These are phyloP conservation scores for Trametes cingulata DNA, from an alignment of 768 basidiomycete species.

Conservation along the genomic window DNA sequence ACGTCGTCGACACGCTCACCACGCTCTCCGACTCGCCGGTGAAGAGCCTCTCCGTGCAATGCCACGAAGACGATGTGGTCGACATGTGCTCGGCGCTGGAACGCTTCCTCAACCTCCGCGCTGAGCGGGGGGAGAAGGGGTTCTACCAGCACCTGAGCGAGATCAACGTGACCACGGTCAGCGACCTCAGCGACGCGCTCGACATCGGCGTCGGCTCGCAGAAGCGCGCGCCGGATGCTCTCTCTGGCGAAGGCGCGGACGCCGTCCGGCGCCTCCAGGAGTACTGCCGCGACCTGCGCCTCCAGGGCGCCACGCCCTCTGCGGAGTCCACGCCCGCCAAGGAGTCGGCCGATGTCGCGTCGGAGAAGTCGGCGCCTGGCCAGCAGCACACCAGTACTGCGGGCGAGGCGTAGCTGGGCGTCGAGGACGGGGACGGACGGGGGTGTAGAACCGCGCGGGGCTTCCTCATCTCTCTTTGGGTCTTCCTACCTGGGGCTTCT, in stretches of 20 bases:
- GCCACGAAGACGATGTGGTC: slow-evolving; percentile 63
- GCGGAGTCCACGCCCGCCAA: not conserved
- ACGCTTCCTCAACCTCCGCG: slow-evolving; percentile 54
- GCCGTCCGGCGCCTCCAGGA: slow-evolving; percentile 50
- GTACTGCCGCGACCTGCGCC: slow-evolving; percentile 49
- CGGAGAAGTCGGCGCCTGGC: slow-evolving; percentile 9
- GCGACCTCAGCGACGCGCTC: slow-evolving; percentile 38
- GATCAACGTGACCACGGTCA: slow-evolving; percentile 46
- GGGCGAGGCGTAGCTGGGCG: slow-evolving; percentile 2
- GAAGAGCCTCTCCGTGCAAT: slow-evolving; percentile 56
- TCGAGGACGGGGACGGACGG: not conserved
- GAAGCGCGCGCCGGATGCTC: slow-evolving; percentile 2
- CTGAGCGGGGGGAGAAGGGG: slow-evolving; percentile 44
- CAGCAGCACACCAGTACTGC: not conserved
- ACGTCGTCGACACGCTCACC: slow-evolving; percentile 58
- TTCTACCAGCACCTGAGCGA: slow-evolving; percentile 52
- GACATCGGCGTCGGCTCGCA: slow-evolving; percentile 24
- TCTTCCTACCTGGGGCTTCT: not conserved
- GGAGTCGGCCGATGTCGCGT: slow-evolving; percentile 4
- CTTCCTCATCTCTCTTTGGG: not conserved
- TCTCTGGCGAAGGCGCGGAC: slow-evolving; percentile 42
- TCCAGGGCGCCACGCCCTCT: slow-evolving; percentile 24
- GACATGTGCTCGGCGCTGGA: slow-evolving; percentile 59
- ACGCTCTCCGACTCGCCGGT: slow-evolving; percentile 62
- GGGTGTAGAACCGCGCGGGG: not conserved